Evolutionary conservation across 768 basidiomycete genomes (phyloP), one percentile per base, ranked within the genome.

Genomic region (Boletus patriciae): DNA sequence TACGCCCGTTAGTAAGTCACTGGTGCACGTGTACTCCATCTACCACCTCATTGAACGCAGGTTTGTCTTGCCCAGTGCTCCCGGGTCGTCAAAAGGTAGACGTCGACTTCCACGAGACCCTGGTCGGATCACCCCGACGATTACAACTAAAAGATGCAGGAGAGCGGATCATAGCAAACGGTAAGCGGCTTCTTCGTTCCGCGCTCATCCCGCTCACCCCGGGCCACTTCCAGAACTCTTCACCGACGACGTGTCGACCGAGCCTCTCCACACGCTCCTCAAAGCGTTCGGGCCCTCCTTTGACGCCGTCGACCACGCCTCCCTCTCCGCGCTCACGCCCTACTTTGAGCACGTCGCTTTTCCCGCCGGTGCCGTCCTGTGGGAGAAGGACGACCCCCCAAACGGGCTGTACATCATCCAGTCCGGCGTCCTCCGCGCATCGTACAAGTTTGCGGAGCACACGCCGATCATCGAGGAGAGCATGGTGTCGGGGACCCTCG

Each of bases 401-500:
- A 88, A 94, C 65, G 93, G 90, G 6, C 72, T 98, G 27, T 98
- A 95, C 74, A 79, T 98, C 64, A 86, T 99, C 62, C 88, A 97
- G 63, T 81, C 86, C 0, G 96, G 96, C 9, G 83, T 93, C 33
- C 77, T 99, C 33, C 79, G 90, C 11, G 96, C 95, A 0, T 81
- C 80, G 19, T 98, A 98, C 73, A 72, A 77, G 44, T 95, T 94
- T 67, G 84, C 84, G 3, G 84, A 84, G 47, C 83, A 89, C 61
- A 74, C 82, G 7, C 80, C 82, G 25, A 69, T 73, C 6, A 84
- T 93, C 47, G 87, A 90, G 65, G 94, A 96, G 74, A 91, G 89
- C 2, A 96, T 96, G 94, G 92, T 95, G 0, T 85, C 92, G 4
- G 95, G 94, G 3, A 93, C 94, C 0, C 75, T 98, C 3, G 92